Base-by-base conservation (phyloP, 2,329 filamentous ascomycete genomes). In the Botrytis elliptica region DNA sequence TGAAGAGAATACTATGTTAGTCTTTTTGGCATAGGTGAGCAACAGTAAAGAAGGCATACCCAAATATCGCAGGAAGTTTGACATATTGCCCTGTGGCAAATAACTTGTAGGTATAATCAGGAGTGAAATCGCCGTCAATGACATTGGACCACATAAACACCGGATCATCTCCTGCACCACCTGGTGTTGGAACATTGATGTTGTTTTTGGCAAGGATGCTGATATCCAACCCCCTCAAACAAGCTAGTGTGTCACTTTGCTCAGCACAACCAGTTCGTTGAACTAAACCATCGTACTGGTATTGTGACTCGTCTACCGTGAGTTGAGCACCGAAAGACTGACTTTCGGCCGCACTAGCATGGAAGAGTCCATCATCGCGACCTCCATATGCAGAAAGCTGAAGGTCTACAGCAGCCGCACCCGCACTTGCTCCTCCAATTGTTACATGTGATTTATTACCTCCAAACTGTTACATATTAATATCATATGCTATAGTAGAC, bases 401-500 rank as follows among this genome's bases (percentile, higher is more conserved):
- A 52, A 92, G 84, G 42, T 85, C 87, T n/a, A 93, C 85, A 6
- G 89, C 90, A 1, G 85, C 88, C 5, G 86, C 92, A 4, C 92
- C 92, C 3, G 92, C 91, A 71, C 89, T 92, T 75, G 86, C 88
- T 16, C 92, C 92, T 25, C 89, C 90, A 0, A 94, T 83, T 0
- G 91, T 88, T 16, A 94, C 90, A 76, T 92, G 91, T 0, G 84
- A 79, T 1, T 91, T 90, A 76, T 94, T 84, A 38, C 92, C 92
- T 6, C 92, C 92, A 77, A 95, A 94, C 80, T 88, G 80, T 5
- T 20, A 10, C 0, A 44, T 57, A 52, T 57, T 29, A 67, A 75
- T 49, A 78, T 66, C n/a, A 16, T 0, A 57, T n/a, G 18, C 18
- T 36, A 68, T 57, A 12, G 25, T 42, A 29, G 20, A 20, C 20